phyloP scores from a whole-genome alignment of 116 monocot species.

The Dioscorea cayenensis region DNA sequence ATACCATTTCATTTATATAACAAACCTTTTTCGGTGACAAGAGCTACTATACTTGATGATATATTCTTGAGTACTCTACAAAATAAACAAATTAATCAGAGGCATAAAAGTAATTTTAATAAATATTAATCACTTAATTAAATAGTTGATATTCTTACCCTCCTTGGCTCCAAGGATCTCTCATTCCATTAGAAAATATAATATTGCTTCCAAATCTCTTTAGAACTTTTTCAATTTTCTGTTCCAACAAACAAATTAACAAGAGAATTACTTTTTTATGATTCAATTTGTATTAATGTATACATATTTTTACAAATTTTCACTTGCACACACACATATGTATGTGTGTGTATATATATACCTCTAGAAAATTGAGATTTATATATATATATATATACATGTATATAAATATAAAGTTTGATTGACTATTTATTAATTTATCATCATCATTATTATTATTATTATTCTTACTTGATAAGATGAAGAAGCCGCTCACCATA shows the following conservation, averaged over 20 bases:
- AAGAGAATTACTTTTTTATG: too few relatives aligned
- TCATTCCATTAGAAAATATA: conserved; percentile 95
- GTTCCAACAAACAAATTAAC: not conserved
- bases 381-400: too few relatives aligned
- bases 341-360: too few relatives aligned
- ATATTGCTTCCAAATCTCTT: conserved; percentile 92
- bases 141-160: conserved; percentile 36
- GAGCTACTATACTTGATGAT: conserved; percentile 74
- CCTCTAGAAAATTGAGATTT: too few relatives aligned
- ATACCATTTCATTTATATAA: not conserved
- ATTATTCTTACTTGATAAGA: too few relatives aligned
- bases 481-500: too few relatives aligned
- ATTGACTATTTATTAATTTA: too few relatives aligned
- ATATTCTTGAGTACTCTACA: conserved; percentile 72
- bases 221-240: conserved; percentile 66
- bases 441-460: too few relatives aligned
- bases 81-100: not conserved
- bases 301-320: too few relatives aligned
- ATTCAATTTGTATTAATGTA: too few relatives aligned
- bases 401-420: too few relatives aligned
- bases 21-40: conserved; percentile 78
- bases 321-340: too few relatives aligned
- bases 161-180: conserved; percentile 96
- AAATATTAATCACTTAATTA: not conserved
- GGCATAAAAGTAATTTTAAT: not conserved